Percentiles rank a stretch among this genome's conserved stretches.
phyloP scores from a whole-genome alignment of 2,329 filamentous ascomycete genomes.

The Sporothrix schenckii region DNA sequence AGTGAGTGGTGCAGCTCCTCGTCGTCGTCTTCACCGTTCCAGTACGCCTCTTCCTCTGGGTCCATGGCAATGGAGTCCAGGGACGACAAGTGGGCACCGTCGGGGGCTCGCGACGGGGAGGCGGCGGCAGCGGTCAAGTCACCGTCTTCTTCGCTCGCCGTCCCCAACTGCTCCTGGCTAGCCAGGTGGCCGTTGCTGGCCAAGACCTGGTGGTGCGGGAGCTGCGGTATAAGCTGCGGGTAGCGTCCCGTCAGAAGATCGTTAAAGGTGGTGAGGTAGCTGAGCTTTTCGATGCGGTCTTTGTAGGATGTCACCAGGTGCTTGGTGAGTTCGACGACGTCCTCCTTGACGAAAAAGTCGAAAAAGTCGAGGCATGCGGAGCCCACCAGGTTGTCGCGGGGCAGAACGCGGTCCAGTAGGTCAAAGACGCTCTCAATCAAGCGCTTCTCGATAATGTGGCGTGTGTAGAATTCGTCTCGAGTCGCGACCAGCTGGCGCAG shows the following conservation, averaged over 20 bases:
- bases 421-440: conserved; percentile 83
- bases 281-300: conserved; percentile 73
- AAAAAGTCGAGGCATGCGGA: conserved; percentile 95
- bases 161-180: neutral
- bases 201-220: conserved; percentile 59
- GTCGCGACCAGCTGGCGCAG: conserved; percentile 84
- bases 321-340: conserved; percentile 76
- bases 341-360: conserved; percentile 82
- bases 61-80: conserved; percentile 59
- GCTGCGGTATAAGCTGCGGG: conserved; percentile 13
- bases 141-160: conserved; percentile 2
- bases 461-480: conserved; percentile 89
- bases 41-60: conserved; percentile 87
- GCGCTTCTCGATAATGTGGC: conserved; percentile 77
- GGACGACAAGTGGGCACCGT: conserved; percentile 26
- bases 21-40: conserved; percentile 85
- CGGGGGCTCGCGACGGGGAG: neutral
- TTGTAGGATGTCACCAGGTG: conserved; percentile 85
- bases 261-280: conserved; percentile 83
- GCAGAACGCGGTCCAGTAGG: conserved; percentile 81
- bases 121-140: neutral
- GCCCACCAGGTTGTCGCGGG: conserved; percentile 88
- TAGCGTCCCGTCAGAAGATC: conserved; percentile 58
- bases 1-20: conserved; percentile 36
- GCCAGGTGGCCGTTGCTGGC: conserved; percentile 24